Evolutionary conservation across 805 yeast genomes (phyloP), one percentile per base, ranked within the genome.

Genomic region (Cyberlindnera americana): DNA sequence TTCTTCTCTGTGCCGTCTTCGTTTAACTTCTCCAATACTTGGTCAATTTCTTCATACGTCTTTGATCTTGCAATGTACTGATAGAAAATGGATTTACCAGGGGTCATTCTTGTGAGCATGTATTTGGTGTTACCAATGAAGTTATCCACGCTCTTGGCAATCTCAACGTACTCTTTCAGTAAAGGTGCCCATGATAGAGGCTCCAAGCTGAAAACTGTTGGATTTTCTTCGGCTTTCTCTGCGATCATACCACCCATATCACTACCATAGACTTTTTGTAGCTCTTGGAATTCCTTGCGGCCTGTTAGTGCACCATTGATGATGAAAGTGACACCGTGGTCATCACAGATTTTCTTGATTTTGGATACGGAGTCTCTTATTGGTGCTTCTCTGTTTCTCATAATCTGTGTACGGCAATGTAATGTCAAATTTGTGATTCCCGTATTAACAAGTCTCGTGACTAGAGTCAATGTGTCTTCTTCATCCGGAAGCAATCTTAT

Each of bases 191-290:
- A 85, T 0, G 74, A 65, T 33, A 70, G 57, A 4, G 69, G 69
- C 1, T 24, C 37, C 22, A 26, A 11, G 22, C 60, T 59, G 59
- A 93, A 93, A 27, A 86, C 81, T 1, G 95, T 72, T 7, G 95
- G 93, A 56, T 93, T 90, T 6, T 73, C 56, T 62, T 93, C 98
- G 0, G 97, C 98, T 22, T 79, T 78, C 23, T 87, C 83, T 1
- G 97, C 99, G 53, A 90, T 79, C 99, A 93, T 91, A 6, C 87
- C 90, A 4, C 98, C 95, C n/a, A 83, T 64, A 37, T 75, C 75
- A 2, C 72, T 70, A 1, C 81, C 77, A 49, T 73, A 75, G n/a
- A 62, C 57, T 9, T 61, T 49, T 52, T 77, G 81, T 29, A 90
- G 54, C 19, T 65, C 64, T 7, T 50, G 44, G 44, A 73, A 77